These are phyloP conservation scores for Cystoderma amianthinum DNA, from an alignment of 768 basidiomycete genomes.

Conservation along the genomic window DNA sequence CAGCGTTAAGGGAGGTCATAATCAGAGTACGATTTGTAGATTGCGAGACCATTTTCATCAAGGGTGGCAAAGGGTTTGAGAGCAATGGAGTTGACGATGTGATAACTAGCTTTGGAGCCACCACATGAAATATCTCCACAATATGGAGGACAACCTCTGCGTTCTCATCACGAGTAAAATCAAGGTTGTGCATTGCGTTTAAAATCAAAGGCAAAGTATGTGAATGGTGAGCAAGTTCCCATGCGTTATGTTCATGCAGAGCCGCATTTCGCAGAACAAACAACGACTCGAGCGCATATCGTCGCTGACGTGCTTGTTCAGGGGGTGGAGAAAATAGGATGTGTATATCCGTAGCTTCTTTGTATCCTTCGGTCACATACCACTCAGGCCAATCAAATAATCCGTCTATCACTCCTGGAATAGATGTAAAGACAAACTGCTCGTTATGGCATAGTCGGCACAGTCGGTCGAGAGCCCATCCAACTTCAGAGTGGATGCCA, in stretches of 20 bases:
- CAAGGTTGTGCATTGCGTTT: slow-evolving; percentile 55
- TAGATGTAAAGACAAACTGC: slow-evolving; percentile 59
- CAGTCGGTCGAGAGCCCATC: slow-evolving; percentile 86
- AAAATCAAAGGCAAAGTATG: slow-evolving; percentile 63
- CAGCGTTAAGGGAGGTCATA: slow-evolving; percentile 51
- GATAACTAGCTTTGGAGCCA: slow-evolving; percentile 39
- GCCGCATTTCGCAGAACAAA: slow-evolving; percentile 84
- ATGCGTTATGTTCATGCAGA: slow-evolving; percentile 60
- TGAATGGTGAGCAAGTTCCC: slow-evolving; percentile 49
- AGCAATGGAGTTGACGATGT: slow-evolving; percentile 20
- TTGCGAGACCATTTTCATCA: slow-evolving; percentile 46
- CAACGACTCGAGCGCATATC: slow-evolving; percentile 80
- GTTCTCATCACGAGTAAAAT: slow-evolving; percentile 57
- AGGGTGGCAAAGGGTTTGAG: slow-evolving; percentile 46
- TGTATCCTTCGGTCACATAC: slow-evolving; percentile 63
- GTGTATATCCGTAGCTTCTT: slow-evolving; percentile 29
- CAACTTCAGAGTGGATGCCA: slow-evolving; percentile 73
- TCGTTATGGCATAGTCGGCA: slow-evolving; percentile 78
- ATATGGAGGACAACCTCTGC: slow-evolving; percentile 66
- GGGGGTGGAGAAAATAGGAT: slow-evolving; percentile 51
- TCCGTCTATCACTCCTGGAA: slow-evolving; percentile 77
- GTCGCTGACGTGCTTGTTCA: slow-evolving; percentile 45
- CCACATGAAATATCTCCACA: slow-evolving; percentile 63
- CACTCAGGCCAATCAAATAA: slow-evolving; percentile 87
- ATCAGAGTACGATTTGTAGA: slow-evolving; percentile 75